phyloP scores from a whole-genome alignment of 2,329 filamentous ascomycete species.

The Botrytis medusae region DNA sequence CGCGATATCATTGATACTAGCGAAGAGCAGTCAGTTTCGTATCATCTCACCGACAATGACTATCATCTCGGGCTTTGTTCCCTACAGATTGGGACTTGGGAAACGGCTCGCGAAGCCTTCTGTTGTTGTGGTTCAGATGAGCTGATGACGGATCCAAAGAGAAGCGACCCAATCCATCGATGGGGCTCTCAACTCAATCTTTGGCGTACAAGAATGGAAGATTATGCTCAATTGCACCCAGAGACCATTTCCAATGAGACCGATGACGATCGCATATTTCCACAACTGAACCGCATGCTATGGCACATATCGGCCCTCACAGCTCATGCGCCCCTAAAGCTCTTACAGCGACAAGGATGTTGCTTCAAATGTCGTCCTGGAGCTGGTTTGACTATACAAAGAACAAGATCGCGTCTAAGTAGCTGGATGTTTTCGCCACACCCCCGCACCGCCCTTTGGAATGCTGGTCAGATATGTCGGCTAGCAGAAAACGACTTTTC shows the following conservation, averaged over 20 bases:
- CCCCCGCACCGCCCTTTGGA: slow-evolving; percentile 14
- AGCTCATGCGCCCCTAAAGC: slow-evolving; percentile 10
- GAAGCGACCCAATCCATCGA: neutral
- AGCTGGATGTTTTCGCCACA: slow-evolving; percentile 18
- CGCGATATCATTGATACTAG: slow-evolving; percentile 5
- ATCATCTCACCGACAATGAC: slow-evolving; percentile 1
- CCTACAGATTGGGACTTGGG: slow-evolving; percentile 16
- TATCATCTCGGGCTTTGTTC: slow-evolving; percentile 16
- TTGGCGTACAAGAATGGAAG: slow-evolving; percentile 9
- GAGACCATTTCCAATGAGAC: neutral
- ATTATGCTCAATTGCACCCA: neutral
- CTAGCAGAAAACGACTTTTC: neutral
- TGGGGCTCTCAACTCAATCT: slow-evolving; percentile 1
- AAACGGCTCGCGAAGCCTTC: slow-evolving; percentile 16
- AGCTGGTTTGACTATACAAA: neutral
- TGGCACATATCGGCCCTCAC: slow-evolving; percentile 15
- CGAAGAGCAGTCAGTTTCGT: neutral
- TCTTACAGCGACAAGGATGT: slow-evolving; percentile 15
- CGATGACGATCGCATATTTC: neutral
- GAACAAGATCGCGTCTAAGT: slow-evolving; percentile 2
- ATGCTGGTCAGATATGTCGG: slow-evolving; percentile 9
- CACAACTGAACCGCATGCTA: slow-evolving; percentile 5
- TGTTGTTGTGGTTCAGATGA: slow-evolving; percentile 16
- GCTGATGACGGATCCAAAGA: slow-evolving; percentile 6
- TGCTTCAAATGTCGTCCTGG: slow-evolving; percentile 19